phyloP scores from a whole-genome alignment of 768 basidiomycete species.

The Cantharellus cinnabarinus region DNA sequence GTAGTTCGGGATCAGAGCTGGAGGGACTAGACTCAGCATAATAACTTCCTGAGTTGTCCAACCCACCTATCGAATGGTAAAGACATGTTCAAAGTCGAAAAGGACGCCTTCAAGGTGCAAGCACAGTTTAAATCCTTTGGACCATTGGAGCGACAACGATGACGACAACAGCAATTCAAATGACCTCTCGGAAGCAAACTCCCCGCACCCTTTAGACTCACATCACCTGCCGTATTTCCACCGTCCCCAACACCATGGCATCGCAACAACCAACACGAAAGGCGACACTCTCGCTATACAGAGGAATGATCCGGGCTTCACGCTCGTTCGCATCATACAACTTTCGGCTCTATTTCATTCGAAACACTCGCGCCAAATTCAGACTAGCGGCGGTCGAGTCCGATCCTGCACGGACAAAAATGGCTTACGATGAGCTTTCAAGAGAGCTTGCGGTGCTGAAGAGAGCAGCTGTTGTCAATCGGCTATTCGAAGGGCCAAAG shows the following conservation, averaged over 20 bases:
- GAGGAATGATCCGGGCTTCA: conserved; percentile 17
- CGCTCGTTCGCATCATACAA: conserved; percentile 25
- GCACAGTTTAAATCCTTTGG: too few species aligned
- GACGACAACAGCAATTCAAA: background rate
- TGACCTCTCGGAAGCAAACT: background rate
- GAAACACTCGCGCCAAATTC: conserved; percentile 18
- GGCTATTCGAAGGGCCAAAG: conserved; percentile 24
- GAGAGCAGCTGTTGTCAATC: conserved; percentile 21
- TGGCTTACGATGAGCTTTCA: conserved; percentile 17
- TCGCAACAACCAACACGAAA: conserved; percentile 11
- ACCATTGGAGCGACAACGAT: too few species aligned
- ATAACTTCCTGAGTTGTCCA: background rate
- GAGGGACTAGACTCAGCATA: background rate
- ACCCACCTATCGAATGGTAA: conserved; percentile 1
- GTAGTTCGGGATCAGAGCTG: background rate
- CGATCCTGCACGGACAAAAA: conserved; percentile 9
- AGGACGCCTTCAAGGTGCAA: too few species aligned
- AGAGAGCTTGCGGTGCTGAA: conserved; percentile 21
- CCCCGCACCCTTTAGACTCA: background rate
- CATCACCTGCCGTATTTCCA: background rate
- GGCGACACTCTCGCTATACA: conserved; percentile 18
- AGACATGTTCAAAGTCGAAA: background rate
- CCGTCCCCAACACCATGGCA: conserved; percentile 2
- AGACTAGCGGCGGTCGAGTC: conserved; percentile 2
- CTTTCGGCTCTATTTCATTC: conserved; percentile 22